Base-by-base conservation (phyloP, 2,329 filamentous ascomycete genomes). In the Anthostomella pinea region DNA sequence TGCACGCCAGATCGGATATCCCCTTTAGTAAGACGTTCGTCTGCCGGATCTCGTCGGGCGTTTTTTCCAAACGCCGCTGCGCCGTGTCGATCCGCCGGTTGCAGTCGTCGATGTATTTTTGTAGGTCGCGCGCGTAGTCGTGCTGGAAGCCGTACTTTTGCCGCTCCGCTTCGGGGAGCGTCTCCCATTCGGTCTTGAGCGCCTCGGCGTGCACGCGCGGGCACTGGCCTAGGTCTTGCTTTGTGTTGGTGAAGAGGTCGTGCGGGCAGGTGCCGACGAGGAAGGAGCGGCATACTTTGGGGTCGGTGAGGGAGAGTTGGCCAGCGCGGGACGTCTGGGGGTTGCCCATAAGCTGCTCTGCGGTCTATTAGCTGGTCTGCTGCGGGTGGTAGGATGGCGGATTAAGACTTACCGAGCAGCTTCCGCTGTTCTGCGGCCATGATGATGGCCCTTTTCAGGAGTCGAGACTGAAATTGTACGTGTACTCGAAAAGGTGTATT, bases 171-270 rank as follows among this genome's bases (percentile, higher is more conserved):
- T 83, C 71, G 4, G 84, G 69, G 0, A 93, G 79, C 1, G 69
- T 73, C 52, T 94, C 85, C 64, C 93, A 98, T 62, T 98, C 90
- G 30, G 82, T 72, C 66, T 95, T 96, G 49, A 97, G 75, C 9
- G 81, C 80, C 61, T 96, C 90, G 31, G 81, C 86, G 68, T 98
- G 93, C 17, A 91, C 77, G 61, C 91, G 93, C 32, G 87, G 79
- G 59, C 93, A 98, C 1, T 81, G 78, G 3, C 93, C 93, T 21
- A 97, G 78, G 62, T 98, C 93, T 74, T 97, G 90, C 70, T 96
- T 97, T 29, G 93, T 98, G 69, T 98, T 98, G 49, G 91, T 98
- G 76, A 98, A 98, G 58, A 98, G 87, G 62, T 98, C 93, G 72
- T 97, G 91, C 1, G 93, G 93, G 64, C 93, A 98, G 41, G 87